A percentile compares a stretch with the other conserved stretches of the same genome.
Evolutionary conservation across 768 basidiomycete species (phyloP).

Genomic region (Russula lepida): DNA sequence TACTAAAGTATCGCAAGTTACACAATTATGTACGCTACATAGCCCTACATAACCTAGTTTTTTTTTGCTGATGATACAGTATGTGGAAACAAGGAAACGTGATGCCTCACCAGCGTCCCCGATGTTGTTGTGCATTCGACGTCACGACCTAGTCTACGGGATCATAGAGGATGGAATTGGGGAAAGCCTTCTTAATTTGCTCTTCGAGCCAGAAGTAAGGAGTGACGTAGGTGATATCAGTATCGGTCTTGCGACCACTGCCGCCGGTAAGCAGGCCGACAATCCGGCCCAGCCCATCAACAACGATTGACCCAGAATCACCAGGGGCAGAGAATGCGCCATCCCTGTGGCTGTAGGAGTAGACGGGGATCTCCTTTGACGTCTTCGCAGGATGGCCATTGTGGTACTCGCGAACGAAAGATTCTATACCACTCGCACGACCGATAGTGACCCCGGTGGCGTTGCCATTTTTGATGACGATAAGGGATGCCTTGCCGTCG

Average conservation of each 20-base stretch:
- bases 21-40: too few relatives aligned
- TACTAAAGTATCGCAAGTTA: too few relatives aligned
- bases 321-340: constrained; percentile 25
- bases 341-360: constrained; percentile 18
- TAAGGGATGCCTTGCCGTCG: constrained; percentile 24
- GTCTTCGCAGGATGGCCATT: background rate
- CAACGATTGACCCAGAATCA: constrained; percentile 27
- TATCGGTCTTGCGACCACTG: constrained; percentile 19
- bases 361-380: constrained; percentile 19
- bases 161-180: constrained; percentile 5
- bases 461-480: constrained; percentile 32
- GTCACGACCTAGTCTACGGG: background rate
- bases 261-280: constrained; percentile 27
- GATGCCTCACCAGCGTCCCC: too few relatives aligned
- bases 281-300: constrained; percentile 20
- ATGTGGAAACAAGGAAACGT: too few relatives aligned
- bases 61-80: too few relatives aligned
- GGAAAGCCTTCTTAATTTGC: background rate
- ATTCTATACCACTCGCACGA: background rate
- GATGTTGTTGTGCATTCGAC: too few relatives aligned
- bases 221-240: constrained; percentile 26
- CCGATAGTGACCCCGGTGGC: constrained; percentile 23
- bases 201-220: background rate
- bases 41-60: too few relatives aligned
- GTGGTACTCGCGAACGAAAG: background rate